Base-by-base conservation (phyloP, 2,329 filamentous ascomycete genomes). In the Fusarium protoensiforme region DNA sequence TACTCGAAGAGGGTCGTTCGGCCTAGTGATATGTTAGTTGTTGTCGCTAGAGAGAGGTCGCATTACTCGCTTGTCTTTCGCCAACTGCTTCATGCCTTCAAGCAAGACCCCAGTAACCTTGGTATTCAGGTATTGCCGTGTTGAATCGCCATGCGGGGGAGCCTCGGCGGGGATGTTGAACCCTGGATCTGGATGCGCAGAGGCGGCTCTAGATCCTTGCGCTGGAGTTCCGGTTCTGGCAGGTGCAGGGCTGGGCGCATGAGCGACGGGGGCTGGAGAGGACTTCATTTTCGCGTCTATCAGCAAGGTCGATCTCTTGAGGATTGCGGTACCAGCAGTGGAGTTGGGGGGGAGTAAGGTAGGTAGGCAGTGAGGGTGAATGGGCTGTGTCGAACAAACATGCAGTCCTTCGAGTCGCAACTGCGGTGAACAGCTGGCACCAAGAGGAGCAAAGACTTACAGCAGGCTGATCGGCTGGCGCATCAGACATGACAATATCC, bases 21-120 rank as follows among this genome's bases (percentile, higher is more conserved):
- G 93, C 73, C 93, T 86, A 61, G 2, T 39, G 7, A 36, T 33
- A 29, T 58, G 48, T 79, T 60, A 78, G 68, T 46, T n/a, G 13
- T 7, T 31, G 24, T 53, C 46, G 8, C 7, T 18, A 22, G 22
- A 16, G 6, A 39, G 10, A 20, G 10, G 13, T 41, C 10, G 18
- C 16, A 11, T 59, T 90, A 87, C 92, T 78, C 82, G 94, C 92
- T 92, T 89, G 46, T 94, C 91, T 74, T 89, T 91, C 6, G 91
- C 92, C 68, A 95, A 80, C 63, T 87, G 82, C 83, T 94, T 94
- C 91, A 95, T 93, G 27, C 92, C 93, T 77, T 94, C 92, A 41
- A 94, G 83, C 66, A 95, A 78, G 29, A 89, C 87, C 1, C 89
- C 89, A 0, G 92, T 93, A 43, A 95, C 88, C 76, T 91, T 93